Conservation (phyloP, 108 stramenopile genomes). For the Nitzschia putrida region DNA sequence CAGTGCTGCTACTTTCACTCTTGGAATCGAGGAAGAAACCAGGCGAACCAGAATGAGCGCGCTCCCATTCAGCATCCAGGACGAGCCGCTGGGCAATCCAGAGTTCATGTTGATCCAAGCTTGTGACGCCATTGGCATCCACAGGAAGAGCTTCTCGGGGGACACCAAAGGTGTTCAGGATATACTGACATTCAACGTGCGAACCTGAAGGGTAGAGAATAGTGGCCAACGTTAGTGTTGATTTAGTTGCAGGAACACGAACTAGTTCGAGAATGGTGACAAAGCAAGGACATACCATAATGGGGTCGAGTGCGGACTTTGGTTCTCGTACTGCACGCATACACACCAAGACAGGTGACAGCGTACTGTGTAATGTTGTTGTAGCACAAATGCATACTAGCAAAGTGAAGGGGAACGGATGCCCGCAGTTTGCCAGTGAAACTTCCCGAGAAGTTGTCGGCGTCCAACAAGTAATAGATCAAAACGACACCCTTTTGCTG, state of each 20-base stretch:
- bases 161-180: slow-evolving; percentile 25
- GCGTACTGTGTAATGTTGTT: slow-evolving; percentile 17
- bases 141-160: slow-evolving; percentile 18
- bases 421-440: not conserved
- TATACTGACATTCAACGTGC: slow-evolving; percentile 30
- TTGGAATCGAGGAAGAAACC: not conserved
- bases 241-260: not conserved
- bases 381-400: slow-evolving; percentile 19
- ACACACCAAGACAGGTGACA: slow-evolving; percentile 12
- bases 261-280: not conserved
- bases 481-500: slow-evolving; percentile 19
- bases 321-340: slow-evolving; percentile 3
- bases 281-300: slow-evolving; percentile 9
- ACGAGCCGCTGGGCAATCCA: slow-evolving; percentile 4
- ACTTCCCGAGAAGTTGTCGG: slow-evolving; percentile 8
- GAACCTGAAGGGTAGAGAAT: slow-evolving; percentile 11
- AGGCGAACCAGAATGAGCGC: not conserved
- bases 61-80: not conserved
- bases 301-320: slow-evolving; percentile 26
- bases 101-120: not conserved
- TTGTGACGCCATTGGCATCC: not conserved
- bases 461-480: slow-evolving; percentile 19
- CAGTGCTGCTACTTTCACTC: slow-evolving; percentile 16
- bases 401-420: slow-evolving; percentile 18
- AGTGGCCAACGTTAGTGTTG: not conserved